Evolutionary conservation across 2,329 filamentous ascomycete genomes (phyloP), one percentile per base, ranked within the genome.

Genomic region (Whalleya microplaca): DNA sequence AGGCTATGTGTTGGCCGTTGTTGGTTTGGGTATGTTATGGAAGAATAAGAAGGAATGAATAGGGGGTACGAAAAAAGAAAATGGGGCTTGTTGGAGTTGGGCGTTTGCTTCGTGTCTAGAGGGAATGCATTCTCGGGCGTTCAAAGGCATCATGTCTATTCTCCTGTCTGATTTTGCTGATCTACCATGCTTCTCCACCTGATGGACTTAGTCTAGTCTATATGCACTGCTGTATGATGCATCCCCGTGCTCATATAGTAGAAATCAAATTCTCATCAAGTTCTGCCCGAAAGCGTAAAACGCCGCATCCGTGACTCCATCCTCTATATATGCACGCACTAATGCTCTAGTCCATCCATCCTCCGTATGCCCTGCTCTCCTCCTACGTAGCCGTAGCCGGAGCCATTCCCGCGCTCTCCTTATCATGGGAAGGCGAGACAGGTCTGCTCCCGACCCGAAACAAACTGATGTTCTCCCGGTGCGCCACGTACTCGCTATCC

Each of bases 401-500:
- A 16, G 64, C 51, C 6, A 64, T 59, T 21, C 52, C 56, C 9
- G 52, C 53, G 53, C 53, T 63, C 50, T 64, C 64, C 21, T 27
- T 53, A 10, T 71, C 69, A 0, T 63, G 52, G 18, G 69, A 76
- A 4, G 81, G 81, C 51, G 80, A 84, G 14, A 76, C 79, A 20
- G 83, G 81, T 29, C 82, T 74, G 65, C 82, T 85, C 54, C 81
- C 80, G 46, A 72, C 72, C 32, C 72, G 75, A 61, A 90, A 88
- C 64, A 96, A 86, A 44, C 91, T 92, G 60, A 97, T 88, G 66
- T 96, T 94, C 73, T 96, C 92, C 61, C 92, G 81, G 68, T 95
- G 80, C 9, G 92, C 93, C 41, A 98, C 89, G 75, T 98, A 97
- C 75, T 98, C 92, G 69, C 90, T 96, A 72, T 97, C 93, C 19